Evolutionary conservation across 768 basidiomycete genomes (phyloP).

Genomic region (Clavaria fumosa): DNA sequence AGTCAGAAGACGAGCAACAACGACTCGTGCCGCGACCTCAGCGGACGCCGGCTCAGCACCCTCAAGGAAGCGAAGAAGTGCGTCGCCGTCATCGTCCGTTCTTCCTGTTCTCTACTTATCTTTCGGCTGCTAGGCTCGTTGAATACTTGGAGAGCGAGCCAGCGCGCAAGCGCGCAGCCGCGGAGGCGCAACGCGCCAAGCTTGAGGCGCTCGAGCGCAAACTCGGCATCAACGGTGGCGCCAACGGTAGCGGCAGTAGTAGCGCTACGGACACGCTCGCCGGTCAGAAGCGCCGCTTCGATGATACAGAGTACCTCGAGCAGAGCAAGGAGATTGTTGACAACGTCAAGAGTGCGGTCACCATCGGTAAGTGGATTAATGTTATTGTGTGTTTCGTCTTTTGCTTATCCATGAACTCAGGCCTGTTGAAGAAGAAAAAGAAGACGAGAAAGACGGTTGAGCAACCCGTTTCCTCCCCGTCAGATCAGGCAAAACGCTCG

Average conservation of each 20-base stretch:
- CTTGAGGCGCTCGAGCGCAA: slow-evolving; percentile 74
- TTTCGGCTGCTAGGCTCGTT: slow-evolving; percentile 38
- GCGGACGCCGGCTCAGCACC: slow-evolving; percentile 77
- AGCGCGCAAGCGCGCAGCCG: slow-evolving; percentile 60
- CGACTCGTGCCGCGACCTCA: slow-evolving; percentile 88
- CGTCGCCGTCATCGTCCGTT: slow-evolving; percentile 12
- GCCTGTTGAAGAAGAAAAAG: slow-evolving; percentile 61
- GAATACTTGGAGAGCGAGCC: slow-evolving; percentile 79
- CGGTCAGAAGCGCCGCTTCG: slow-evolving; percentile 78
- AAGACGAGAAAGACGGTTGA: slow-evolving; percentile 35
- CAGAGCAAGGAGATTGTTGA: slow-evolving; percentile 85
- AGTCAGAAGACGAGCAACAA: slow-evolving; percentile 91
- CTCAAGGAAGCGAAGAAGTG: slow-evolving; percentile 95
- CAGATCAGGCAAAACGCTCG: slow-evolving; percentile 11
- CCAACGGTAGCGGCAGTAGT: slow-evolving; percentile 13
- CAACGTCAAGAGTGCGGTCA: slow-evolving; percentile 80
- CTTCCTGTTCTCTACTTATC: neutral
- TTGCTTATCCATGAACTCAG: slow-evolving; percentile 23
- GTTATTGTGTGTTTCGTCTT: slow-evolving; percentile 10
- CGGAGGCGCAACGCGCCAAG: slow-evolving; percentile 67
- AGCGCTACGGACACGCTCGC: slow-evolving; percentile 24
- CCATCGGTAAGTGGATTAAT: slow-evolving; percentile 41
- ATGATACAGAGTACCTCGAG: slow-evolving; percentile 86
- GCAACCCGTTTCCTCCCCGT: slow-evolving; percentile 7
- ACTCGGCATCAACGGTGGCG: slow-evolving; percentile 41